phyloP scores from a whole-genome alignment of 495 filamentous ascomycete species.

The Annulohypoxylon nitens region DNA sequence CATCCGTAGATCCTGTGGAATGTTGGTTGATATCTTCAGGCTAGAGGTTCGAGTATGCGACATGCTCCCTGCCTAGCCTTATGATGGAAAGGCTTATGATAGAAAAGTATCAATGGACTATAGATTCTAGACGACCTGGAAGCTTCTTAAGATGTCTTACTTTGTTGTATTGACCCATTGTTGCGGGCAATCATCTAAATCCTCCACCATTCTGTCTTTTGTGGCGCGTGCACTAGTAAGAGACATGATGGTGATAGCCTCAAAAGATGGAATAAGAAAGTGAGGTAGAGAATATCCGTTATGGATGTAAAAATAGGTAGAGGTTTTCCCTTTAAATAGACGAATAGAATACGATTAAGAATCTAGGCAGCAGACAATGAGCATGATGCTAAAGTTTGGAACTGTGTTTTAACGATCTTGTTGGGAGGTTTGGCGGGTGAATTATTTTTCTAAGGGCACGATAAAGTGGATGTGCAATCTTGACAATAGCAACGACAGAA shows the following conservation, averaged over 20 bases:
- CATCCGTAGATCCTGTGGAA: not conserved
- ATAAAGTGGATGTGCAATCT: not conserved
- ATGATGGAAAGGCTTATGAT: not conserved
- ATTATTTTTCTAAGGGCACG: not conserved
- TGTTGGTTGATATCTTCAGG: not conserved
- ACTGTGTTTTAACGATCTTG: constrained; percentile 3
- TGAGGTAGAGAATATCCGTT: not conserved
- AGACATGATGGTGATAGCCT: constrained; percentile 6
- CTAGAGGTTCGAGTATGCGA: not conserved
- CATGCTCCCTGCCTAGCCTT: not conserved
- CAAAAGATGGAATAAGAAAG: not conserved
- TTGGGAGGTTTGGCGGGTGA: not conserved
- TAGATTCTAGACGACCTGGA: constrained; percentile 6
- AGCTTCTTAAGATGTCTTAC: constrained; percentile 7
- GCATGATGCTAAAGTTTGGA: not conserved
- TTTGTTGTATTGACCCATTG: not conserved
- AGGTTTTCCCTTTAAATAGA: not conserved
- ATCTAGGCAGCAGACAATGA: constrained; percentile 11
- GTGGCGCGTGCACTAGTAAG: not conserved
- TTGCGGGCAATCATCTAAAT: not conserved
- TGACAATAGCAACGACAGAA: too few relatives aligned
- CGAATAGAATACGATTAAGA: not conserved
- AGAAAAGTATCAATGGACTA: not conserved
- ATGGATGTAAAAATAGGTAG: not conserved
- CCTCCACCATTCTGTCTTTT: not conserved